Evolutionary conservation across 495 filamentous ascomycete species (phyloP), one percentile per base, ranked within the genome.

Genomic region (Tuber melanosporum): DNA sequence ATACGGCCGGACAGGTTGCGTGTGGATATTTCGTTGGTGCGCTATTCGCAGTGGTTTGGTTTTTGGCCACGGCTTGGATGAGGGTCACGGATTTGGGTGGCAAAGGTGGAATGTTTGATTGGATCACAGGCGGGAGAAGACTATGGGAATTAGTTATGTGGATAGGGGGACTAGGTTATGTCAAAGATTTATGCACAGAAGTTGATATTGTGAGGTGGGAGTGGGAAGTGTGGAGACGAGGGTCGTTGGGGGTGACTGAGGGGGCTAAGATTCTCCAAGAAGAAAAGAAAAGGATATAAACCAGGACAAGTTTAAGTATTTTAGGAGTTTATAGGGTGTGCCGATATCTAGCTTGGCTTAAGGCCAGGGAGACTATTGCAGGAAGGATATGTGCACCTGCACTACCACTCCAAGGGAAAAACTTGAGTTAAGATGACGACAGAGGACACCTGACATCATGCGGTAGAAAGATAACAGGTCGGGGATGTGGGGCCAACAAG

Each of bases 131-230:
- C 74, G 85, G 88, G 74, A 85, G 85, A 41, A 89, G 87, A 17
- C 78, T 86, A 84, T 80, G 97, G 74, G 88, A 90, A n/a, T 93
- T 92, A 90, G 87, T 83, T 5, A 82, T 97, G 47, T 87, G 88
- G n/a, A 77, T 91, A n/a, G 88, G 89, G 6, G 86, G 89, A 81
- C 86, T 91, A 81, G 84, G 93, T 44, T 85, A 94, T 76, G 82
- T 95, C 41, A 87, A 95, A 73, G 95, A 99, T 86, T 85, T 98
- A 78, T 90, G 97, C 43, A 88, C 97, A 39, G 91, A 91, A 86
- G 94, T 98, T 85, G 96, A 98, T 85, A 84, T 97, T 79, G 91
- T 91, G 32, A 93, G 97, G 85, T 91, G 94, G 69, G 95, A 95
- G 41, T 98, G 95, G 95, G 92, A 92, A 85, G 91, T 91, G 83